Evolutionary conservation across 2,329 filamentous ascomycete species (phyloP).

Genomic region (Penicillium sp.): DNA sequence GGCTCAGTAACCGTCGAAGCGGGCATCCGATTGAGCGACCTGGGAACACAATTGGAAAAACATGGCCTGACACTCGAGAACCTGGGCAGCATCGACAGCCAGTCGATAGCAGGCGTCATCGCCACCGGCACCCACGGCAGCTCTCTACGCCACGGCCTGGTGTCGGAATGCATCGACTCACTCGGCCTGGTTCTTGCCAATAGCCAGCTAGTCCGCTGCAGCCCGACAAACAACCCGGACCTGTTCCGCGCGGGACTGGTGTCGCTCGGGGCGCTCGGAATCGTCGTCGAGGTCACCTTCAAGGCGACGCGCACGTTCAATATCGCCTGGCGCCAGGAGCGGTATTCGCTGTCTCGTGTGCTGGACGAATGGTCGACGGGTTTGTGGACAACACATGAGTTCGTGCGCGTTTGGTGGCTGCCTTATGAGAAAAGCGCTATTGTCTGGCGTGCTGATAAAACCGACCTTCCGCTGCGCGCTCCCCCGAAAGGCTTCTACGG

Average conservation of each 20-base stretch:
- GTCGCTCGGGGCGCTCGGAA: slow-evolving; percentile 83
- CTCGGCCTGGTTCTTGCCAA: slow-evolving; percentile 80
- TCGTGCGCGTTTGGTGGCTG: slow-evolving; percentile 95
- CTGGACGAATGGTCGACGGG: slow-evolving; percentile 67
- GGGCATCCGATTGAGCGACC: slow-evolving; percentile 76
- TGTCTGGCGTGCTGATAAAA: slow-evolving; percentile 84
- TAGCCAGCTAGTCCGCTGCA: slow-evolving; percentile 70
- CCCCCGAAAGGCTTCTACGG: slow-evolving; percentile 76
- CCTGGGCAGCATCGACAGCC: slow-evolving; percentile 89
- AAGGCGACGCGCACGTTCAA: slow-evolving; percentile 76
- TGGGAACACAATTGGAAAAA: slow-evolving; percentile 71
- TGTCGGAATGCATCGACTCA: slow-evolving; percentile 73
- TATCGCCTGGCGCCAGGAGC: slow-evolving; percentile 80
- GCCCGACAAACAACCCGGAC: slow-evolving; percentile 63
- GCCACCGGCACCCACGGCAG: slow-evolving; percentile 92
- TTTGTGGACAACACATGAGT: slow-evolving; percentile 83
- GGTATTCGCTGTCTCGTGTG: slow-evolving; percentile 67
- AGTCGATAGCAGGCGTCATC: slow-evolving; percentile 89
- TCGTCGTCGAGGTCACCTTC: slow-evolving; percentile 86
- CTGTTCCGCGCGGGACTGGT: slow-evolving; percentile 86
- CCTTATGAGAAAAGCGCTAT: slow-evolving; percentile 87
- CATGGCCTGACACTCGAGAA: slow-evolving; percentile 83
- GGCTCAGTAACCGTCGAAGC: slow-evolving; percentile 74
- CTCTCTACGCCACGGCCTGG: slow-evolving; percentile 75
- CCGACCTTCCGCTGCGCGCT: slow-evolving; percentile 57